Base-by-base conservation (phyloP, 2,329 filamentous ascomycete genomes). In the Monosporascus ibericus region DNA sequence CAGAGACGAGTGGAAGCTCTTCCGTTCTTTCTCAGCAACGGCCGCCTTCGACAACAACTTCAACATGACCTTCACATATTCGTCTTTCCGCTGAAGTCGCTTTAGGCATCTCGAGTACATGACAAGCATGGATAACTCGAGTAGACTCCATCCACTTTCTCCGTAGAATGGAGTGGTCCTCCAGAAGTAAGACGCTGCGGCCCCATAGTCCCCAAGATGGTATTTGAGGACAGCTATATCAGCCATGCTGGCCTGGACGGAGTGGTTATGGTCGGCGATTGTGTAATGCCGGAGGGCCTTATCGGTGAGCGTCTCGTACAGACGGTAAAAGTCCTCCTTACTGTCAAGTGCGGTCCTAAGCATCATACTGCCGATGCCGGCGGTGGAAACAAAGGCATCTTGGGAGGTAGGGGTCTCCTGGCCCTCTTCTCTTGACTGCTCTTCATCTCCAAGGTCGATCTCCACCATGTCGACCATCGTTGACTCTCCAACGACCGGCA, bases 161-260 rank as follows among this genome's bases (percentile, higher is more conserved):
- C 86, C 87, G 60, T 94, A 96, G 56, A 89, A 88, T 0, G 87
- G 85, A 0, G 88, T 86, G 44, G 94, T 84, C 46, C 85, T 80
- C 61, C 87, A 81, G 62, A 99, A 94, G 63, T 88, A 92, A 1
- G 80, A 80, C 0, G 88, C 85, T 1, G 94, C 92, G 1, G 83
- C 79, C 2, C 74, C 75, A 64, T 85, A 92, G 58, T 97, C 88
- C 22, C 81, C 80, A 3, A 88, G 75, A 54, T 88, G 82, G 60
- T 86, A 94, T 63, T 92, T 92, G 48, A 96, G 74, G 5, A 94
- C 80, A 1, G 91, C 94, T 46, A 97, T 78, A 68, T 99, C 94
- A 9, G 90, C 87, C 68, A 92, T 82, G 55, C 86, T 85, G 20
- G 85, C 80, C 60, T 95, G 85, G 1, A 88, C 85, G 7, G 90